Evolutionary conservation across 1,284 basidiomycete species (phyloP).

Genomic region (Xerocomus minutiporus): DNA sequence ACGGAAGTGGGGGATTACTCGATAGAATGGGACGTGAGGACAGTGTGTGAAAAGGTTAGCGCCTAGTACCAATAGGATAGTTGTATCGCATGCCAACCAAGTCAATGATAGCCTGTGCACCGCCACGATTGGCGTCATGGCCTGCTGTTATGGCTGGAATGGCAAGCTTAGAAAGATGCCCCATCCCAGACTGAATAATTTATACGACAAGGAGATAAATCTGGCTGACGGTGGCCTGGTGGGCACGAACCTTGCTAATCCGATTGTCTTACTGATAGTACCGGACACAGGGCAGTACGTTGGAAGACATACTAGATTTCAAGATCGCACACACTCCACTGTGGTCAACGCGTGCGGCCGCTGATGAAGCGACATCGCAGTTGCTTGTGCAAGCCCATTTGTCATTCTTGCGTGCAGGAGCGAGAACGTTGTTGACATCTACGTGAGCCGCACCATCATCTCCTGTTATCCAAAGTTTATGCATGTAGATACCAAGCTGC

Average conservation of each 20-base stretch:
- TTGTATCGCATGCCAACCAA: conserved; percentile 10
- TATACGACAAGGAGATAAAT: conserved; percentile 28
- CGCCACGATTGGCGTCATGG: conserved; percentile 11
- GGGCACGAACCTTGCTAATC: neutral
- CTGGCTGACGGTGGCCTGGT: conserved; percentile 61
- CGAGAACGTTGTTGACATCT: conserved; percentile 55
- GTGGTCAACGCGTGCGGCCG: conserved; percentile 64
- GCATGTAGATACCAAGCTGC: conserved; percentile 60
- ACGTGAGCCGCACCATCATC: conserved; percentile 43
- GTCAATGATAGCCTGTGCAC: conserved; percentile 9
- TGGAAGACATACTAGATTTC: conserved; percentile 53
- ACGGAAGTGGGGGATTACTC: conserved; percentile 32
- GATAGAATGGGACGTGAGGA: conserved; percentile 37
- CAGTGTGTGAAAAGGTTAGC: conserved; percentile 17
- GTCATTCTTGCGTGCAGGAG: conserved; percentile 56
- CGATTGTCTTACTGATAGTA: neutral
- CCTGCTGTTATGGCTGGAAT: neutral
- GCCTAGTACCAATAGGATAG: conserved; percentile 12
- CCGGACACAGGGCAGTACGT: conserved; percentile 54
- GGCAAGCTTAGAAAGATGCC: neutral
- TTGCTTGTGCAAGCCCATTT: conserved; percentile 55
- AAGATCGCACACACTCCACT: conserved; percentile 54
- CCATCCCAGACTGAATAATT: neutral
- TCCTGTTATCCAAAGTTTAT: neutral
- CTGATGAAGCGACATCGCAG: conserved; percentile 43